These are phyloP conservation scores for Apiotrichum porosum DNA, from an alignment of 1,284 basidiomycete genomes.

Conservation along the genomic window DNA sequence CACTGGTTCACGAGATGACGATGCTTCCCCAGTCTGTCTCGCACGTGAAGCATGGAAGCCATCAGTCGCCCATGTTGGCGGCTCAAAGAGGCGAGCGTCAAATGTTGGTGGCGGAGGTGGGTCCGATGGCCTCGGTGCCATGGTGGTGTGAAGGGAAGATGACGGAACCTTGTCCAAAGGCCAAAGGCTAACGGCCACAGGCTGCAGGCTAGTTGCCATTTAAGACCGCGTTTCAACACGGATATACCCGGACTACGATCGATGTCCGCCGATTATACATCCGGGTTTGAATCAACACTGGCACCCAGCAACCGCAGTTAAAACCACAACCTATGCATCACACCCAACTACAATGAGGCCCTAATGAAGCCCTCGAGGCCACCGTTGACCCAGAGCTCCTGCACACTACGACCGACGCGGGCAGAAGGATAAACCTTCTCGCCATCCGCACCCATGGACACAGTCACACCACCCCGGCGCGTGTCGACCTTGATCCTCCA, in stretches of 20 bases:
- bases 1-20: no score
- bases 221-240: no score
- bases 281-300: no score
- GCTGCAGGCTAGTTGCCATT: no score
- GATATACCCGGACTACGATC: no score
- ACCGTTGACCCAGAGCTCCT: constrained; percentile 66
- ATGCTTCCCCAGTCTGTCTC: background rate
- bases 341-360: constrained; percentile 50
- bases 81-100: constrained; percentile 31
- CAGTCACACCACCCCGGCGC: constrained; percentile 61
- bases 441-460: constrained; percentile 51
- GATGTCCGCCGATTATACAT: no score
- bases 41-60: background rate
- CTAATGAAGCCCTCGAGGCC: constrained; percentile 54
- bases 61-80: constrained; percentile 32
- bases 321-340: no score
- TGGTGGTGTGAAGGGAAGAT: background rate
- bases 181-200: no score
- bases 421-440: constrained; percentile 63
- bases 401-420: constrained; percentile 80
- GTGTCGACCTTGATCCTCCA: constrained; percentile 65
- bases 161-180: no score
- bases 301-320: no score
- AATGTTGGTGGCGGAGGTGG: constrained; percentile 10
- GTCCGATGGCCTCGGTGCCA: background rate